phyloP scores from a whole-genome alignment of 2,329 filamentous ascomycete genomes.

The Trichoderma sp. region DNA sequence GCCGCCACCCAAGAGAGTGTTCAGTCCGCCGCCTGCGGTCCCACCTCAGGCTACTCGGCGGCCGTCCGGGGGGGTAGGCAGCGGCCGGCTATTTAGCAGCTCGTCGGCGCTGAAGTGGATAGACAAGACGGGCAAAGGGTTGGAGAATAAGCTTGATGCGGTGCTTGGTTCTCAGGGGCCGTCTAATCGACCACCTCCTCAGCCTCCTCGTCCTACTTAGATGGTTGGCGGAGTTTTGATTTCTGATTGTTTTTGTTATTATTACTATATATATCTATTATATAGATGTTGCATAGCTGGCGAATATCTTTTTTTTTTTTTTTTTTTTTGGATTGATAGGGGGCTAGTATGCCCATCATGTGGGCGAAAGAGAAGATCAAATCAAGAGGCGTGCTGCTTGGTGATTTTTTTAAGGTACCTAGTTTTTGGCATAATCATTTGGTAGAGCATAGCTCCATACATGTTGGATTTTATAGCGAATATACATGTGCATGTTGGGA shows the following conservation, averaged over 20 bases:
- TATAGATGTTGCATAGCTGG: background rate
- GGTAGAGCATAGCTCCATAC: background rate
- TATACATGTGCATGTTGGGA: background rate
- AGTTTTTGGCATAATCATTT: background rate
- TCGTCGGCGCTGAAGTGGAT: conserved; percentile 36
- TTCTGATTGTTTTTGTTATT: background rate
- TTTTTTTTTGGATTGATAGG: background rate
- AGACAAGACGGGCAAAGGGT: conserved; percentile 34
- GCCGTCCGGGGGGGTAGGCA: conserved; percentile 22
- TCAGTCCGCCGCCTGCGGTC: conserved; percentile 27
- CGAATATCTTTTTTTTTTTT: background rate
- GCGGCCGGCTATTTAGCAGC: conserved; percentile 31
- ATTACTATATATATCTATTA: background rate
- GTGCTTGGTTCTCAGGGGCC: conserved; percentile 25
- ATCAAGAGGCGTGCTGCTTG: too few species aligned
- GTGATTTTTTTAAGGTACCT: too few species aligned
- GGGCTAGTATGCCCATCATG: background rate
- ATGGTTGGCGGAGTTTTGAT: background rate
- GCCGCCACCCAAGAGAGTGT: conserved; percentile 33
- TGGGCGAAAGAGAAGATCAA: background rate
- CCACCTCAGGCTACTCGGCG: conserved; percentile 18
- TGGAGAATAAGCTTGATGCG: conserved; percentile 34
- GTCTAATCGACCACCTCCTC: conserved; percentile 10
- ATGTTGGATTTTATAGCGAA: background rate
- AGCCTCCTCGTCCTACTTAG: conserved; percentile 11